Conservation (phyloP, 352 stramenopile species). For the Peronospora farinosa region DNA sequence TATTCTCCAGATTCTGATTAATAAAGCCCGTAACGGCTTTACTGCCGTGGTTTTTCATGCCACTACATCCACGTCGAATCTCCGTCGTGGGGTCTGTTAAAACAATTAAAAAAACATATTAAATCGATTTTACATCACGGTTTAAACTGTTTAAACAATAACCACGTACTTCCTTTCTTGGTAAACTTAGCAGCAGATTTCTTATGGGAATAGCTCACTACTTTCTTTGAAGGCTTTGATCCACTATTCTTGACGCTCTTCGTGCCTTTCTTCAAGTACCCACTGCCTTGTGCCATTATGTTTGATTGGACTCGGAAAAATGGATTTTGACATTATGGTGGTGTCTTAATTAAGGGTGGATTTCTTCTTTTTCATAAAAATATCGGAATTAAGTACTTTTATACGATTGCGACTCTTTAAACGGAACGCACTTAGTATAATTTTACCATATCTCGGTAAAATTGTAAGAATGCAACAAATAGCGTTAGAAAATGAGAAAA, state of each 20-base stretch:
- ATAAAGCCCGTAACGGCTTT: conserved; percentile 78
- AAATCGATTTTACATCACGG: not conserved
- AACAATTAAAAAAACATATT: not conserved
- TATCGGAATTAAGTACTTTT: too few relatives aligned
- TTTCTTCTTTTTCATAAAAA: too few relatives aligned
- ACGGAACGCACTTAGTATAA: not conserved
- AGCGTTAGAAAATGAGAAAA: too few relatives aligned
- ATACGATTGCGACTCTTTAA: not conserved
- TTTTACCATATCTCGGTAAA: too few relatives aligned
- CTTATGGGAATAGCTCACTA: conserved; percentile 70
- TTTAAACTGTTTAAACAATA: not conserved
- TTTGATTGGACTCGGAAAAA: not conserved
- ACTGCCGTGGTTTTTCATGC: conserved; percentile 70
- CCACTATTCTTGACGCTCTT: conserved; percentile 71
- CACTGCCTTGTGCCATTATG: conserved; percentile 74
- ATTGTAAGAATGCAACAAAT: too few relatives aligned
- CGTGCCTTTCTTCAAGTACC: conserved; percentile 72
- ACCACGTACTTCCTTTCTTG: conserved; percentile 80
- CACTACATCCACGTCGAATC: conserved; percentile 59
- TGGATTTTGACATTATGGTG: too few relatives aligned
- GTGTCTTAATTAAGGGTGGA: too few relatives aligned
- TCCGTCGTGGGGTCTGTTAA: conserved; percentile 68
- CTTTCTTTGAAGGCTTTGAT: conserved; percentile 68
- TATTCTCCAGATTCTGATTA: conserved; percentile 85
- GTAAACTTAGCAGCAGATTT: conserved; percentile 78